Evolutionary conservation across 2,329 filamentous ascomycete genomes (phyloP), one percentile per base, ranked within the genome.

Genomic region (Cordyceps tenuipes): DNA sequence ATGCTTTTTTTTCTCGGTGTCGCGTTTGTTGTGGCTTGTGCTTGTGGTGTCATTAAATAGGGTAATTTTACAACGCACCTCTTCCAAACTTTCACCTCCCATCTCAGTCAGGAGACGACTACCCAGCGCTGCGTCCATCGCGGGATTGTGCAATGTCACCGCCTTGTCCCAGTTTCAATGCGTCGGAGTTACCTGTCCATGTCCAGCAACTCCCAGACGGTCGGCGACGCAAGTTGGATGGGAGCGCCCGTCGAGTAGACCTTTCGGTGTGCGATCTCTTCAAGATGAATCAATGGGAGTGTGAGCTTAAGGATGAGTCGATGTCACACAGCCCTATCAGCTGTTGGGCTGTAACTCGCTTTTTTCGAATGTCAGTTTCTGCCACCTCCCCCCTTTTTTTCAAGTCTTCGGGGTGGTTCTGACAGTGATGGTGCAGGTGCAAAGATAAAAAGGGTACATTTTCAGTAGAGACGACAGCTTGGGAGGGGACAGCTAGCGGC

Each of bases 391-490:
- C 1, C 19, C 41, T 39, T 39, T 13, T 46, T 41, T 58, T 50
- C 29, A 61, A 60, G 36, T 61, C 54, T 21, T 36, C 12, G 15
- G 34, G n/a, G 46, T 26, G 47, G 57, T 49, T 47, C 39, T 60
- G 49, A 29, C 47, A 58, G 36, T 61, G 55, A 63, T 62, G 62
- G 63, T 43, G 68, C 50, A 87, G 84, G 65, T 87, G 84, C 69
- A 73, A 75, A 61, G 83, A 86, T 70, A 78, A 73, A 65, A 81
- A 81, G 15, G 81, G 81, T 5, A 73, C 61, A 8, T 87, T 87
- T 65, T 79, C 76, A 69, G 80, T 85, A 48, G 84, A 87, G 72
- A 87, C 84, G 26, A 87, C 84, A 13, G 76, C 78, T 48, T 87
- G 83, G 84, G 83, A 87, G 71, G 76, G 70, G 23, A 57, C 48